Base-by-base conservation (phyloP, 2,329 filamentous ascomycete genomes). In the Penicillium nordicum region DNA sequence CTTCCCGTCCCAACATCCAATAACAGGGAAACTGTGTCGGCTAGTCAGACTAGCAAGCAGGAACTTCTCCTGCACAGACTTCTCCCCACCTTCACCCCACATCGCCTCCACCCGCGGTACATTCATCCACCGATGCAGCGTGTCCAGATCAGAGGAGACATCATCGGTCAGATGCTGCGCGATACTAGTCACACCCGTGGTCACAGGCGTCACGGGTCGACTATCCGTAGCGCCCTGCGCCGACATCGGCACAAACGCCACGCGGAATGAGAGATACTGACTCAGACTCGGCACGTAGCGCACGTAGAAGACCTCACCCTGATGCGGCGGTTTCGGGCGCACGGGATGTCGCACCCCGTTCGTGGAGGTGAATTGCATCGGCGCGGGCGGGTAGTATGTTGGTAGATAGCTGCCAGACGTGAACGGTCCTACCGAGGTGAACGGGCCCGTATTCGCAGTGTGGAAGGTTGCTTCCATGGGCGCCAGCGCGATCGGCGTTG, bases 1-100 rank as follows among this genome's bases (percentile, higher is more conserved):
- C 58, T 93, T 88, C 11, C 91, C 92, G 65, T 97, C 91, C 90
- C 93, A 99, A 70, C 92, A 87, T 0, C 90, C 94, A 58, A 97
- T 93, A 0, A 88, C 91, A 0, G 94, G 94, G 73, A 97, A 96
- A 9, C 87, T 91, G 73, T 97, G 88, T 18, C 81, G 80, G 21
- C 82, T 86, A 12, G 80, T 80, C 11, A 97, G 76, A 0, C 82
- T 86, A 2, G 77, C 78, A 21, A 81, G 77, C 4, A 99, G 78
- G 59, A 96, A 95, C 2, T 82, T 75, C 65, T 85, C 81, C 63
- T 89, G 87, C 18, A 81, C 79, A 3, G 73, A 72, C 45, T 77
- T 74, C 56, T 74, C 85, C 53, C 74, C 86, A 50, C 74, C 83
- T 80, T 77, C 83, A 23, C 90, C 89, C 94, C 94, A 99, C 65